Evolutionary conservation across 495 filamentous ascomycete species (phyloP), one percentile per base, ranked within the genome.

Genomic region (Geopyxis carbonaria): DNA sequence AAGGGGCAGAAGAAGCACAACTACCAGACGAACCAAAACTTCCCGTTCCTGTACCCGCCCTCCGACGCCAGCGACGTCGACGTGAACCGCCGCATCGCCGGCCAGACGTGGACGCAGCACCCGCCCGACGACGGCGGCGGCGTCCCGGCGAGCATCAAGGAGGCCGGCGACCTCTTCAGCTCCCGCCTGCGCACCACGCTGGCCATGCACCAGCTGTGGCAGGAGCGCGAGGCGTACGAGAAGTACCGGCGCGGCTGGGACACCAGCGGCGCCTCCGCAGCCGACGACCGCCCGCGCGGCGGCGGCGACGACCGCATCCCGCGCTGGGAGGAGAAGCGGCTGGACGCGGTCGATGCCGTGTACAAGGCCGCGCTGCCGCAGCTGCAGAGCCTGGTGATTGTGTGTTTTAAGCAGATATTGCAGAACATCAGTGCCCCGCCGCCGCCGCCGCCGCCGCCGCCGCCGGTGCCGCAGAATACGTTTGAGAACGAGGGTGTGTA

Each of bases 1-100:
- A 97, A 97, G 57, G 81, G 78, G 31, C 84, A 78, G 11, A 97
- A 97, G 63, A 97, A 97, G 52, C 91, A 95, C 46, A 97, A 95
- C 43, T 97, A 95, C 55, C 89, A 97, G 57, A 97, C 89, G 0
- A 97, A 97, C 54, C 89, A 97, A 46, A 86, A 93, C 48, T 97
- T 97, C 47, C 89, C 89, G 0, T 94, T 97, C 48, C 73, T 97
- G 62, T 97, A 95, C 50, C 91, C 89, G 2, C 86, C 89, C 2
- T 60, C 44, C 14, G 38, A 33, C 8, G 29, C n/a, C n/a, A n/a
- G n/a, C n/a, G n/a, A n/a, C n/a, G n/a, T n/a, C n/a, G n/a, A n/a
- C n/a, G n/a, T n/a, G n/a, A n/a, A n/a, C n/a, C n/a, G n/a, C n/a
- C n/a, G n/a, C n/a, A n/a, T n/a, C n/a, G 91, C 54, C 83, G 80